Base-by-base conservation (phyloP, 345 rosid genomes). In the Euphorbia peplus region DNA sequence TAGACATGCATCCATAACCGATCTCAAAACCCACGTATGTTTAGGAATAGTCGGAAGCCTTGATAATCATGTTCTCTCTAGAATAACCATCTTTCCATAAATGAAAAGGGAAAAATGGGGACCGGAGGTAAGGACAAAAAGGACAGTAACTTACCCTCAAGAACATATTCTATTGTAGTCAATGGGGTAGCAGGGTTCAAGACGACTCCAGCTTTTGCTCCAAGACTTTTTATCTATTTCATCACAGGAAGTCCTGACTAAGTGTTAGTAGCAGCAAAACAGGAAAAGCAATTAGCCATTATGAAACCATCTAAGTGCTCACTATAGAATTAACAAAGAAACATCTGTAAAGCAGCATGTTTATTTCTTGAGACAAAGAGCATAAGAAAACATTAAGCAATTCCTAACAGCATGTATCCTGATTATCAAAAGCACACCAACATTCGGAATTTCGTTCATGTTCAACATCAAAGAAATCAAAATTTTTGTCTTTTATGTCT, bases 201-300 rank as follows among this genome's bases (percentile, higher is more conserved):
- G 29, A 91, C 99, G 70, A 95, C 99, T 80, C 99, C 99, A 79
- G 99, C 97, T 82, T 95, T 95, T 63, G 97, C 97, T 4, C 99
- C 97, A 69, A 91, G 80, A 80, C 68, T 51, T 81, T 95, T 95
- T 21, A 95, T 87, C 99, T 95, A 80, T 26, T 78, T 71, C 51
- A 47, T 13, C 67, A 70, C 22, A 62, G 52, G 52, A 66, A 28
- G 32, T 22, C 63, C 51, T 22, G 19, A 52, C 70, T 44, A 14
- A 56, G 62, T n/a, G 69, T 60, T n/a, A 56, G 7, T n/a, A 63
- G 60, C 54, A 53, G 35, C 26, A 26, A 63, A 73, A 42, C 24
- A 26, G 48, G 14, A 25, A 73, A 73, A 19, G 67, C 41, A 54
- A 63, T 50, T 35, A 39, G 60, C 41, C 19, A 48, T 35, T 11